phyloP scores from a whole-genome alignment of 176 grass and related monocot genomes.

The Otatea glauca region DNA sequence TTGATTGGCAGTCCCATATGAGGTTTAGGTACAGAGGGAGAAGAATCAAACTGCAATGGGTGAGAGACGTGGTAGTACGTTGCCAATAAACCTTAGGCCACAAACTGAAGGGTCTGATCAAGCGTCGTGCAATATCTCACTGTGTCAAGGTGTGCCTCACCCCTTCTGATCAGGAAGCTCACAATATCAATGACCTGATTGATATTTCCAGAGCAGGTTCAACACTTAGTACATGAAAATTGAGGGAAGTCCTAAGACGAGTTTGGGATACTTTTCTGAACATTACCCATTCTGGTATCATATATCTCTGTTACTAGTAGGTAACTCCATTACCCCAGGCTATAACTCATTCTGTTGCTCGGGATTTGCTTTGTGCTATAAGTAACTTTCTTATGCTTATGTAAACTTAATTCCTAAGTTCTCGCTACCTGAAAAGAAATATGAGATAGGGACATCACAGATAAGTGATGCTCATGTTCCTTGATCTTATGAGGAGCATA shows the following conservation, averaged over 20 bases:
- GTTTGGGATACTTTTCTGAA: background rate
- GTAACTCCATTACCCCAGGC: background rate
- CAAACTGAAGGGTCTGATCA: too few species aligned
- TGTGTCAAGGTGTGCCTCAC: too few species aligned
- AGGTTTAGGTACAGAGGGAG: too few species aligned
- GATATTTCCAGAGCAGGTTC: too few species aligned
- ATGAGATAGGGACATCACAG: background rate
- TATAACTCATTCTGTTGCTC: background rate
- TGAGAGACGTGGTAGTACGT: too few species aligned
- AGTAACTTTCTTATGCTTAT: background rate
- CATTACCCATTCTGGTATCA: background rate
- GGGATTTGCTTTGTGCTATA: conserved; percentile 15
- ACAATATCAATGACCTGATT: too few species aligned
- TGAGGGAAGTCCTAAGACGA: background rate
- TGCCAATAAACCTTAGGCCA: too few species aligned
- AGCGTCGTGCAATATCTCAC: too few species aligned
- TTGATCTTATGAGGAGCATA: background rate
- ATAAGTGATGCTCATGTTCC: background rate
- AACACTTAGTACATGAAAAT: too few species aligned
- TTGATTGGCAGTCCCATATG: too few species aligned
- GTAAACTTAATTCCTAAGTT: background rate
- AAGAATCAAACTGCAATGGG: too few species aligned
- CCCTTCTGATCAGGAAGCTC: too few species aligned
- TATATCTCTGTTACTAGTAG: conserved; percentile 21
- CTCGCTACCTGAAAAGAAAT: conserved; percentile 7